Percentiles rank a stretch among this genome's conserved stretches.
phyloP scores from a whole-genome alignment of 352 stramenopile genomes.

The Phytophthora megakarya region DNA sequence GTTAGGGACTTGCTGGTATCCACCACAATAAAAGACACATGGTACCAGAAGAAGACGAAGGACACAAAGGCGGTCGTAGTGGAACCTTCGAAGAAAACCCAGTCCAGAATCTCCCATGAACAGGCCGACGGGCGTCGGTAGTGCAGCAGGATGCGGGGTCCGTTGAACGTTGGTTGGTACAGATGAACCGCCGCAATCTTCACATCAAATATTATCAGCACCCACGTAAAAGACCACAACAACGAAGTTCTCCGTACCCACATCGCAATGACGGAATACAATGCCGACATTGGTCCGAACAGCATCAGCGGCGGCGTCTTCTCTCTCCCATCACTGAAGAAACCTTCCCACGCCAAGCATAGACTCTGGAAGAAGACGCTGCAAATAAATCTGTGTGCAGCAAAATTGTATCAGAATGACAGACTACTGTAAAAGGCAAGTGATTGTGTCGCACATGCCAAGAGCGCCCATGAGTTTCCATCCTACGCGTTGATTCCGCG shows the following conservation, averaged over 20 bases:
- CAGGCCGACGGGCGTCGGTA: conserved; percentile 51
- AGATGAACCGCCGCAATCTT: conserved; percentile 58
- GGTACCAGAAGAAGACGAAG: conserved; percentile 64
- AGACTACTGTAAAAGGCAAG: not conserved
- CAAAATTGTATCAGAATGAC: conserved; percentile 2
- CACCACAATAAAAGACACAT: not conserved
- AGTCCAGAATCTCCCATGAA: conserved; percentile 73
- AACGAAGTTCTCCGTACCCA: conserved; percentile 40
- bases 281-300: conserved; percentile 43
- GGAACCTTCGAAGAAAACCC: conserved; percentile 68
- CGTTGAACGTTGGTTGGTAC: conserved; percentile 62
- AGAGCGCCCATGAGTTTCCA: conserved; percentile 67
- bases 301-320: conserved; percentile 59
- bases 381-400: conserved; percentile 47
- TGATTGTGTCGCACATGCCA: conserved; percentile 42
- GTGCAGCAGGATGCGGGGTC: conserved; percentile 60
- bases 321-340: conserved; percentile 47
- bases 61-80: conserved; percentile 47
- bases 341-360: conserved; percentile 52
- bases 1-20: not conserved
- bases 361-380: conserved; percentile 60
- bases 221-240: not conserved
- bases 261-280: conserved; percentile 60
- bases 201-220: not conserved
- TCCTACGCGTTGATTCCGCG: conserved; percentile 53